Percentiles rank a stretch among this genome's conserved stretches.
phyloP scores from a whole-genome alignment of 2,329 filamentous ascomycete species.

The Fusarium setosum region DNA sequence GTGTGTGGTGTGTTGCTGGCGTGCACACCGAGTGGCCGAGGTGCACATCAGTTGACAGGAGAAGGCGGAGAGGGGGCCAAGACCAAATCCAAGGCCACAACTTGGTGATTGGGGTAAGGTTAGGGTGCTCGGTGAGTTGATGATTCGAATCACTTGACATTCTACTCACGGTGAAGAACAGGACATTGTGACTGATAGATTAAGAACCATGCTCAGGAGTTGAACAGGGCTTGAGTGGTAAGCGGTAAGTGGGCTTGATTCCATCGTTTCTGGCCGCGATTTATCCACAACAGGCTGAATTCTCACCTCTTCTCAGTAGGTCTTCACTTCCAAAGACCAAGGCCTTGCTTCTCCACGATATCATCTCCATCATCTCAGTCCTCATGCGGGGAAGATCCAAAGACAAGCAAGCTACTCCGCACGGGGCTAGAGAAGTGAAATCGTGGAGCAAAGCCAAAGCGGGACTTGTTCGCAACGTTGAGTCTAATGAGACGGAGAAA shows the following conservation, averaged over 20 bases:
- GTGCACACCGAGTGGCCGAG: neutral
- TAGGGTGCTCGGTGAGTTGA: no score
- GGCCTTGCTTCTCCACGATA: conserved; percentile 15
- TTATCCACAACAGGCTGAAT: neutral
- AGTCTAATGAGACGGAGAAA: conserved; percentile 23
- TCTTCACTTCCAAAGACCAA: neutral
- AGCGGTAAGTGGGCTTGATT: no score
- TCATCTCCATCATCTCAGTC: conserved; percentile 15
- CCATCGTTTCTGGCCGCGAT: no score
- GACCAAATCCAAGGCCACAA: no score
- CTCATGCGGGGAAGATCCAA: conserved; percentile 33
- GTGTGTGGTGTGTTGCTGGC: conserved; percentile 2
- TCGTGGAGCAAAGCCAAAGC: conserved; percentile 24
- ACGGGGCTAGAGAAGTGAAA: conserved; percentile 15
- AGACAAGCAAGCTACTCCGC: conserved; percentile 31
- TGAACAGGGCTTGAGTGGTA: no score
- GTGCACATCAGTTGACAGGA: neutral
- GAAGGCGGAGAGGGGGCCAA: neutral
- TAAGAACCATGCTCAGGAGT: no score
- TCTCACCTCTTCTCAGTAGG: no score
- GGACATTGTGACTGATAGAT: no score
- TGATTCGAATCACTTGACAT: no score
- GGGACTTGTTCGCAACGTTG: conserved; percentile 1
- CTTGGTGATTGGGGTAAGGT: no score
- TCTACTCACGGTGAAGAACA: no score